Evolutionary conservation across 192 early-diverging fungal species (phyloP), one percentile per base, ranked within the genome.

Genomic region (Geranomyces michiganensis): DNA sequence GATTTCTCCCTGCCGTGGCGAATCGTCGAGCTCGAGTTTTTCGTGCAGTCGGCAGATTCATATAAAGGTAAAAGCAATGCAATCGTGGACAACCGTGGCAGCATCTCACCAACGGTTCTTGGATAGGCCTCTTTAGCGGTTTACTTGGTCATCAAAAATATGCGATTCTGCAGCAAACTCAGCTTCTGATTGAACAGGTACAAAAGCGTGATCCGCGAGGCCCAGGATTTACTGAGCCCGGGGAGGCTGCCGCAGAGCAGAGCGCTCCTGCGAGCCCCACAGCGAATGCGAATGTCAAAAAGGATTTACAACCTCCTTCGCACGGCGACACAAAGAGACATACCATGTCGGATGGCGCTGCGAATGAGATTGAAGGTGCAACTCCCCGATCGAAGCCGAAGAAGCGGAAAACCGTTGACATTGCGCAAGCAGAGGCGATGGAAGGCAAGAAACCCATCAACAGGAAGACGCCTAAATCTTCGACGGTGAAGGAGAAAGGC

Each of bases 1-100:
- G 61, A 62, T 36, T 31, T 53, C 29, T 24, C 14, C 22, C 62
- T 72, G 6, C 70, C 70, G 1, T 72, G 70, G 70, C 43, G 60
- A 1, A 72, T 72, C 32, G 70, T 72, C 17, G 61, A 72, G 30
- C 47, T 72, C n/a, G 61, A 72, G 62, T 55, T 64, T 21, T 46
- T 64, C 8, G 61, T 62, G 6, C 36, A 64, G 27, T 72, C 70
- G 9, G 45, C 59, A 9, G 61, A 72, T 14, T 17, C 46, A 27
- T 72, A 61, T 24, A 48, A 44, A 46, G 68, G 67, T 68, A 58
- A 8, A 9, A 36, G 61, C 10, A 14, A 10, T 41, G 36, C 36
- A 41, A 7, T 41, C 10, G 10, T 41, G 10, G n/a, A 7, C 36
- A 41, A 10, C 36, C 10, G 36, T 41, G 36, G 10, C 36, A 10